These are phyloP conservation scores for Alnus rubra DNA, from an alignment of 306 rosid genomes.

Conservation along the genomic window DNA sequence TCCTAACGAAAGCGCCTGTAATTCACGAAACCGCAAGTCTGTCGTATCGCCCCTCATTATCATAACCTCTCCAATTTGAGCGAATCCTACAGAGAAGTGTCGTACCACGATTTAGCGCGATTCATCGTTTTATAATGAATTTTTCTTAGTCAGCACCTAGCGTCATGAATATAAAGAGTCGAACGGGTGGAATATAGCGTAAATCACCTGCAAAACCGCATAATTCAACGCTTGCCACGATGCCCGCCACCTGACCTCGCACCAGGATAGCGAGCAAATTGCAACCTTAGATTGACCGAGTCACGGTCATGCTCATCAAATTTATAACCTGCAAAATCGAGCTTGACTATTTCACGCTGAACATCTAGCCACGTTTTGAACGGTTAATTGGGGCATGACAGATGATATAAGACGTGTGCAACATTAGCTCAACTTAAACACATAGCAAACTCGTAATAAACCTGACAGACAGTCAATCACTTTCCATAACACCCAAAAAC, in stretches of 20 bases:
- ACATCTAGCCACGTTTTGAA: slow-evolving; percentile 51
- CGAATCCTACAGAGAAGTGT: slow-evolving; percentile 76
- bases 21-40: slow-evolving; percentile 46
- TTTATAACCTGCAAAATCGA: slow-evolving; percentile 99
- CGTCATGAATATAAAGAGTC: slow-evolving; percentile 45
- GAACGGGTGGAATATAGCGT: slow-evolving; percentile 42
- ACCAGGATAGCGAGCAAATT: slow-evolving; percentile 99
- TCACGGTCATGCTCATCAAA: slow-evolving; percentile 95
- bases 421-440: slow-evolving; percentile 40
- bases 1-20: slow-evolving; percentile 55
- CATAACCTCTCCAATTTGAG: slow-evolving; percentile 51
- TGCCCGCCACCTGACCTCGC: slow-evolving; percentile 94
- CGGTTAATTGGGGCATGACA: slow-evolving; percentile 54
- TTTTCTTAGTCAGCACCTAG: slow-evolving; percentile 38
- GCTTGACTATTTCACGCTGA: slow-evolving; percentile 67
- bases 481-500: slow-evolving; percentile 29
- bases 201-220: slow-evolving; percentile 72
- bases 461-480: slow-evolving; percentile 39
- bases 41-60: slow-evolving; percentile 56
- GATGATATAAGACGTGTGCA: slow-evolving; percentile 44
- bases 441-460: slow-evolving; percentile 38
- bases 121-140: slow-evolving; percentile 39
- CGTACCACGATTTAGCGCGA: slow-evolving; percentile 64
- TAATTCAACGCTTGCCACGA: slow-evolving; percentile 91
- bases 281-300: slow-evolving; percentile 90